Conservation (phyloP, 2,329 filamentous ascomycete species). For the Fusarium begoniae region DNA sequence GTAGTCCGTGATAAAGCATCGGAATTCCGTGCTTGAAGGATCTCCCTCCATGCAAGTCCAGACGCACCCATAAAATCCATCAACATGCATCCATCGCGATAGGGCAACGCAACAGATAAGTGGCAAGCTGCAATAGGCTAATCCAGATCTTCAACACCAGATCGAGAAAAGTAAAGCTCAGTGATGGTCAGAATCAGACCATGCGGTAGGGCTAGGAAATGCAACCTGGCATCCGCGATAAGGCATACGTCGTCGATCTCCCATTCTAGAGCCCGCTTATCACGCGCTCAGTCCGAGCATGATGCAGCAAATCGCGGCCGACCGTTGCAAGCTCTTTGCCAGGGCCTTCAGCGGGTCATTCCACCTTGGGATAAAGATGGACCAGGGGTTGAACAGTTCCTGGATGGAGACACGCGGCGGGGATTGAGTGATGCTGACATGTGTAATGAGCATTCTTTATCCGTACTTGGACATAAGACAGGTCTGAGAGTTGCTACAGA, state of each 20-base stretch:
- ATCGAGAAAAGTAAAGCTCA: background rate
- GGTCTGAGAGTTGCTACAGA: background rate
- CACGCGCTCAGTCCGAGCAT: background rate
- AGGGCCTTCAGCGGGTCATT: background rate
- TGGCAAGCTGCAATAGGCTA: background rate
- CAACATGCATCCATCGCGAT: background rate
- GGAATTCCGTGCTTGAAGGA: background rate
- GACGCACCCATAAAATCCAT: background rate
- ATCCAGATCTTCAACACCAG: background rate
- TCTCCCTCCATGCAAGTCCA: background rate
- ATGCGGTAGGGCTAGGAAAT: conserved; percentile 7
- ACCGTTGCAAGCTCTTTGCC: background rate
- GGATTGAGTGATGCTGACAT: background rate
- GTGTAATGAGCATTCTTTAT: background rate
- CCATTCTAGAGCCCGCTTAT: conserved; percentile 10
- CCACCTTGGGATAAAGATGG: background rate
- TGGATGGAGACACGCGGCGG: background rate
- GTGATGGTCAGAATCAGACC: background rate
- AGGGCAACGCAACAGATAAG: background rate
- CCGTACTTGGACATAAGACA: background rate
- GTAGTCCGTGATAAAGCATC: background rate
- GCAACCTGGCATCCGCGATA: conserved; percentile 1
- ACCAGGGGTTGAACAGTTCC: background rate
- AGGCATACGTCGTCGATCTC: conserved; percentile 11
- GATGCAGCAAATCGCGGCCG: background rate